Evolutionary conservation across 2,329 filamentous ascomycete species (phyloP).

Genomic region (Cercospora brassicicola): DNA sequence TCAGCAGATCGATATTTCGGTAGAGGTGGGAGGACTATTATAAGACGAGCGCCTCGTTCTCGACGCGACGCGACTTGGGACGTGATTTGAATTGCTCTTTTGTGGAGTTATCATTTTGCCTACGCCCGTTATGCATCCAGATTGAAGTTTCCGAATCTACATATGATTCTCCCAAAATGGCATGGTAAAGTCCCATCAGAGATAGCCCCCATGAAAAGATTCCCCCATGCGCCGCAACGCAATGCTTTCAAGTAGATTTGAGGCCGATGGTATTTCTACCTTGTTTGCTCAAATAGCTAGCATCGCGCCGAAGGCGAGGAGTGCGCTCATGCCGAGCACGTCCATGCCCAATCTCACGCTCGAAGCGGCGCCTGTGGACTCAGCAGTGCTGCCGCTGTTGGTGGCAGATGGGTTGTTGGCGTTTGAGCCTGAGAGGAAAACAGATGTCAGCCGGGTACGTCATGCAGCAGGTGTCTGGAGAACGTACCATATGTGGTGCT

Average conservation of each 20-base stretch:
- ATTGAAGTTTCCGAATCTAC: background rate
- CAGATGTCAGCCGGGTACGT: background rate
- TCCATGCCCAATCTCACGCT: constrained; percentile 29
- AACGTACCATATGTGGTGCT: constrained; percentile 16
- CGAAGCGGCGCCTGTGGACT: constrained; percentile 26
- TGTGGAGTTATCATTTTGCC: background rate
- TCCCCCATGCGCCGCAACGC: background rate
- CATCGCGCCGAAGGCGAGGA: constrained; percentile 34
- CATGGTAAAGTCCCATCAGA: background rate
- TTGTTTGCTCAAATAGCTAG: constrained; percentile 22
- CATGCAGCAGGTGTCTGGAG: background rate
- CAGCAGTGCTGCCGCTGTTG: constrained; percentile 13
- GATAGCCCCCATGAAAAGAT: background rate
- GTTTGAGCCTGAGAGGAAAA: background rate
- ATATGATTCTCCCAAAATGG: background rate
- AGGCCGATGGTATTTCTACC: background rate
- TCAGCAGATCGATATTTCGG: background rate
- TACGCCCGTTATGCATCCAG: background rate
- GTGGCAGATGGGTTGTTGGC: constrained; percentile 15
- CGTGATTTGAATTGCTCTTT: background rate
- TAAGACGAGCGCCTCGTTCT: background rate
- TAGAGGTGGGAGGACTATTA: background rate
- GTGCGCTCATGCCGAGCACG: constrained; percentile 27
- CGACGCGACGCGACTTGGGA: no score
- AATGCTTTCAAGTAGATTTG: background rate